A percentile compares a stretch with the other conserved stretches of the same genome.
Conservation (phyloP, 495 filamentous ascomycete genomes). For the Aspergillus bertholletiae region DNA sequence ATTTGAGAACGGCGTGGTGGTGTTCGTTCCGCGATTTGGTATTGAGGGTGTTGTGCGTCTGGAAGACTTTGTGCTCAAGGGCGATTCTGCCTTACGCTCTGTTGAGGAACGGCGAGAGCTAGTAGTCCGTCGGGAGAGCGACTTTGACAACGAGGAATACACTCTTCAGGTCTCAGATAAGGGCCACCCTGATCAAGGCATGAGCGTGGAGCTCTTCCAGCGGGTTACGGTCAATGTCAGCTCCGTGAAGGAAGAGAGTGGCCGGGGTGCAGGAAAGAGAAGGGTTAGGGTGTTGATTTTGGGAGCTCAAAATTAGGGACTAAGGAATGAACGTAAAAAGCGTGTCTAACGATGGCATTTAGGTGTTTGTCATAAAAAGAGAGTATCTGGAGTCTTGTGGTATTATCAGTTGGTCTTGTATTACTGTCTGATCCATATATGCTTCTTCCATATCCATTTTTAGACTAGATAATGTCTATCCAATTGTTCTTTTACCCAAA, state of each 20-base stretch:
- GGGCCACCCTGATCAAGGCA: conserved; percentile 42
- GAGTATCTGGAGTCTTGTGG: not conserved
- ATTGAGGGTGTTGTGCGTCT: conserved; percentile 88
- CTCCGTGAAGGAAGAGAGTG: conserved; percentile 81
- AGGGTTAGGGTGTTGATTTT: conserved; percentile 47
- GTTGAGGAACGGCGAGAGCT: conserved; percentile 37
- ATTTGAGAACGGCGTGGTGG: conserved; percentile 94
- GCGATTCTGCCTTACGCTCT: conserved; percentile 46
- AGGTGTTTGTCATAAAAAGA: not conserved
- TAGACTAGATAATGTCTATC: not conserved
- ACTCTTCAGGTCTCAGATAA: conserved; percentile 54
- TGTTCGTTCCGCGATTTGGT: conserved; percentile 92
- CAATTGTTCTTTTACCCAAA: not conserved
- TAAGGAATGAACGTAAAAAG: not conserved
- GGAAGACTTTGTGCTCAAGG: conserved; percentile 72
- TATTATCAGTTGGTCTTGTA: not conserved
- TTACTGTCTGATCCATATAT: conserved; percentile 1
- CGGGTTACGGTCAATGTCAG: conserved; percentile 84
- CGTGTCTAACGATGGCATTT: not conserved
- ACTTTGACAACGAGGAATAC: conserved; percentile 83
- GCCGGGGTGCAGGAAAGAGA: conserved; percentile 79
- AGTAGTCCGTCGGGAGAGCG: conserved; percentile 52
- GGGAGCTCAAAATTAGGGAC: conserved; percentile 11
- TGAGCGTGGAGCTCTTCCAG: conserved; percentile 77
- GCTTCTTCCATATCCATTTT: conserved; percentile 1